Percentiles rank a stretch among this genome's conserved stretches.
phyloP scores from a whole-genome alignment of 2,329 filamentous ascomycete genomes.

The Pseudogymnoascus destructans region DNA sequence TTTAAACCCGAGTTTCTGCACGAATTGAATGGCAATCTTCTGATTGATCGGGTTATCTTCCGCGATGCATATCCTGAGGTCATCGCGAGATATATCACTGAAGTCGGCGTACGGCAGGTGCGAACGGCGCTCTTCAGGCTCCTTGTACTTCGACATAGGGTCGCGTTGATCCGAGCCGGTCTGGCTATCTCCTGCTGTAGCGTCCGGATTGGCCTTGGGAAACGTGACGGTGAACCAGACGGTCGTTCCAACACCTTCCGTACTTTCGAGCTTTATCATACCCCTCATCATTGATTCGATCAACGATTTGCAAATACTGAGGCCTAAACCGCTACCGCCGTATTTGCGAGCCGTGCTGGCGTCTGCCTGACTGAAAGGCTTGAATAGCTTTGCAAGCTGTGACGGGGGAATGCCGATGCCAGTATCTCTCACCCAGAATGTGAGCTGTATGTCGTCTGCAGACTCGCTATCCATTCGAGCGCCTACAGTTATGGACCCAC shows the following conservation, averaged over 20 bases:
- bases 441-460: conserved; percentile 56
- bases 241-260: conserved; percentile 55
- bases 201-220: conserved; percentile 59
- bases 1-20: conserved; percentile 70
- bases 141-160: conserved; percentile 30
- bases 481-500: conserved; percentile 72
- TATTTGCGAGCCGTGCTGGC: conserved; percentile 83
- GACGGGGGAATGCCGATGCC: conserved; percentile 82
- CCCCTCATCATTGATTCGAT: conserved; percentile 89
- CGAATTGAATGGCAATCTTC: conserved; percentile 84
- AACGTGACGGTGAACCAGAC: conserved; percentile 76
- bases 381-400: conserved; percentile 73
- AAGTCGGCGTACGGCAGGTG: conserved; percentile 47
- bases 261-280: conserved; percentile 67
- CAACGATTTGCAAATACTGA: conserved; percentile 89
- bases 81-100: conserved; percentile 57
- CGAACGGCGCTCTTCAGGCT: conserved; percentile 28
- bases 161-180: conserved; percentile 24
- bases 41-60: conserved; percentile 95
- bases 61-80: conserved; percentile 80
- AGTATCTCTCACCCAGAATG: conserved; percentile 78
- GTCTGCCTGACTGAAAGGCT: conserved; percentile 87
- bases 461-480: conserved; percentile 62
- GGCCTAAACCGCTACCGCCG: conserved; percentile 76
- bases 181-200: conserved; percentile 42